These are phyloP conservation scores for Aspergillus neoniger DNA, from an alignment of 2,329 filamentous ascomycete genomes.

Conservation along the genomic window DNA sequence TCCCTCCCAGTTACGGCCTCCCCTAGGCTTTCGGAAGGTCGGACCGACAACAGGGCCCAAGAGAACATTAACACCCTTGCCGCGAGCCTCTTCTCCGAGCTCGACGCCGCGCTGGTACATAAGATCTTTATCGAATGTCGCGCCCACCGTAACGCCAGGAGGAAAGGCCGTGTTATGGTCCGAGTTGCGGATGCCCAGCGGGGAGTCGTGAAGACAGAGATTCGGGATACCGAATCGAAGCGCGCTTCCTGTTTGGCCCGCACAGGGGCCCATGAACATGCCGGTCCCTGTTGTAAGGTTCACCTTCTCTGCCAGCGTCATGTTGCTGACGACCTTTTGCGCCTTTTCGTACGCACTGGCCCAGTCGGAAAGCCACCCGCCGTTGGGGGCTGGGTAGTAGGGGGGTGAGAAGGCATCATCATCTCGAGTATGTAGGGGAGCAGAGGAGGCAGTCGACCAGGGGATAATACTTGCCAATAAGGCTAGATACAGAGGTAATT, in stretches of 20 bases:
- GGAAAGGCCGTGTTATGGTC: constrained; percentile 78
- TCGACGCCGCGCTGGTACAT: constrained; percentile 69
- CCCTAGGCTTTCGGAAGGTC: constrained; percentile 69
- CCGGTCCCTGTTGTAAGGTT: constrained; percentile 74
- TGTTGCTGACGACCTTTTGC: constrained; percentile 65
- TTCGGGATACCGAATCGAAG: constrained; percentile 70
- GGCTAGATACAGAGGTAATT: not conserved
- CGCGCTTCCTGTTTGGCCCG: constrained; percentile 75
- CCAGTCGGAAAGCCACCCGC: constrained; percentile 72
- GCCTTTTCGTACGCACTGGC: constrained; percentile 70
- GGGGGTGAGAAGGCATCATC: constrained; percentile 45
- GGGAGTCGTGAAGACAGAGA: constrained; percentile 71
- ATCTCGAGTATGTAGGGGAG: not conserved
- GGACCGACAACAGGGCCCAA: constrained; percentile 72
- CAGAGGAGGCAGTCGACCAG: not conserved
- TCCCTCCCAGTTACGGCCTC: constrained; percentile 74
- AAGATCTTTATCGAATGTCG: constrained; percentile 72
- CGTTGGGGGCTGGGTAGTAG: constrained; percentile 73
- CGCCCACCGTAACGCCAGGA: constrained; percentile 73
- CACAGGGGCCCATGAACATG: constrained; percentile 71
- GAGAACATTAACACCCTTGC: constrained; percentile 71
- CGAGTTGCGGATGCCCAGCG: constrained; percentile 70
- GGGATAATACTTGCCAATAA: not conserved
- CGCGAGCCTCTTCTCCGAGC: constrained; percentile 69
- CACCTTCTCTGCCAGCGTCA: constrained; percentile 80